phyloP scores from a whole-genome alignment of 2,329 filamentous ascomycete species.

The Akanthomyces lecanii region DNA sequence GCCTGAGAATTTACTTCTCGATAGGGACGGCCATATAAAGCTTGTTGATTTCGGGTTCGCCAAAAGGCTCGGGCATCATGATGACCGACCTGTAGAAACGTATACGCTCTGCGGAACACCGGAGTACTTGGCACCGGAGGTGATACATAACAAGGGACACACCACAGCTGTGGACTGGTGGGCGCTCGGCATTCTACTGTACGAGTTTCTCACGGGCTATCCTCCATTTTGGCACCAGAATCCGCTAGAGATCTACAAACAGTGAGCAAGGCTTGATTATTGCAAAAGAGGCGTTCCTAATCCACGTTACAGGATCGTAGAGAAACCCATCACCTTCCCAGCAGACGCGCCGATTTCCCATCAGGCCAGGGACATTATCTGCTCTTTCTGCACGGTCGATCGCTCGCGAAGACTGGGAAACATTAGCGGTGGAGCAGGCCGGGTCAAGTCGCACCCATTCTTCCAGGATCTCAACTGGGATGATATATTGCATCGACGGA shows the following conservation, averaged over 20 bases:
- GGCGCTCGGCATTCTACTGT: slow-evolving; percentile 79
- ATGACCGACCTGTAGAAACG: slow-evolving; percentile 57
- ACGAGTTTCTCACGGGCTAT: slow-evolving; percentile 80
- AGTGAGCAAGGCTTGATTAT: slow-evolving; percentile 41
- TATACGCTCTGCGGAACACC: slow-evolving; percentile 82
- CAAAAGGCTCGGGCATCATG: slow-evolving; percentile 63
- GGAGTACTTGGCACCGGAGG: slow-evolving; percentile 79
- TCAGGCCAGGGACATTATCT: slow-evolving; percentile 70
- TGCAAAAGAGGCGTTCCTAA: slow-evolving; percentile 15
- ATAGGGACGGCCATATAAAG: slow-evolving; percentile 74
- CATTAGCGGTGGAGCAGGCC: slow-evolving; percentile 66
- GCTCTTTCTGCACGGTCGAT: slow-evolving; percentile 72
- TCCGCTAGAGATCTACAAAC: slow-evolving; percentile 81
- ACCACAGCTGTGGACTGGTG: slow-evolving; percentile 80
- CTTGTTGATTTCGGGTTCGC: slow-evolving; percentile 84
- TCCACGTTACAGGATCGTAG: slow-evolving; percentile 59
- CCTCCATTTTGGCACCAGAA: slow-evolving; percentile 86
- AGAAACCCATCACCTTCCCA: slow-evolving; percentile 72
- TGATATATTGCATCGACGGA: slow-evolving; percentile 59
- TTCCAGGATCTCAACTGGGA: slow-evolving; percentile 73
- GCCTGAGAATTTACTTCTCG: slow-evolving; percentile 76
- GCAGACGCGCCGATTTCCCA: slow-evolving; percentile 60
- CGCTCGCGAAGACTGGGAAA: slow-evolving; percentile 75
- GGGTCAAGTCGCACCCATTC: slow-evolving; percentile 73
- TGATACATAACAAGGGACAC: slow-evolving; percentile 77